Percentiles rank a stretch among this genome's conserved stretches.
Evolutionary conservation across 169 alveolate genomes (phyloP).

Genomic region (Ichthyophthirius multifiliis): DNA sequence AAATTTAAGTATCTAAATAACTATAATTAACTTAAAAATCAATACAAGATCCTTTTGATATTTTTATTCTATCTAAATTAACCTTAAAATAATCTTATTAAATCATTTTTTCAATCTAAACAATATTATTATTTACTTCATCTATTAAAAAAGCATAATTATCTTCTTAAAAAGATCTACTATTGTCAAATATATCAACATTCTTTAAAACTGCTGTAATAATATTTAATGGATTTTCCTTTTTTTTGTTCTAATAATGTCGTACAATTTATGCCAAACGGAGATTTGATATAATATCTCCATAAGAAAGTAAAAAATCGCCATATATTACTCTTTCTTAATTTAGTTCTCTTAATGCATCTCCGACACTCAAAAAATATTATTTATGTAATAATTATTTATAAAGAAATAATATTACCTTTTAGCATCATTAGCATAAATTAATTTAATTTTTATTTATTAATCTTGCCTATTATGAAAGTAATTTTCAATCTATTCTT

Average conservation of each 20-base stretch:
- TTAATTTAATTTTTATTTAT: background rate
- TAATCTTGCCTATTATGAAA: background rate
- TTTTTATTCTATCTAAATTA: background rate
- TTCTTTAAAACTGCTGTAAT: background rate
- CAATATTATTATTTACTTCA: background rate
- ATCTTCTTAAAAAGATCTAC: background rate
- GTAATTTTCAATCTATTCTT: background rate
- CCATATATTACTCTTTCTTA: background rate
- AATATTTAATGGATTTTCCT: background rate
- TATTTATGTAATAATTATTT: background rate
- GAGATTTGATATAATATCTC: background rate
- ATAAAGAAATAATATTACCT: background rate
- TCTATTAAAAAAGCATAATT: background rate
- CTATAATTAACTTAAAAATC: background rate
- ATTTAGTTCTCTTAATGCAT: background rate
- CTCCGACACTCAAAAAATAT: background rate
- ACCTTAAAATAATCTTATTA: background rate
- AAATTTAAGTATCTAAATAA: constrained; percentile 7
- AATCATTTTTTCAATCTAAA: background rate
- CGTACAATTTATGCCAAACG: background rate
- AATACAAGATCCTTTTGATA: background rate
- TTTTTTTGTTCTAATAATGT: background rate
- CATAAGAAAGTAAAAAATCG: background rate
- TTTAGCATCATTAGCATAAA: background rate
- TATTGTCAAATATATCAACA: background rate